Evolutionary conservation across 2,329 filamentous ascomycete genomes (phyloP).

Genomic region (Sarocladium kiliense): DNA sequence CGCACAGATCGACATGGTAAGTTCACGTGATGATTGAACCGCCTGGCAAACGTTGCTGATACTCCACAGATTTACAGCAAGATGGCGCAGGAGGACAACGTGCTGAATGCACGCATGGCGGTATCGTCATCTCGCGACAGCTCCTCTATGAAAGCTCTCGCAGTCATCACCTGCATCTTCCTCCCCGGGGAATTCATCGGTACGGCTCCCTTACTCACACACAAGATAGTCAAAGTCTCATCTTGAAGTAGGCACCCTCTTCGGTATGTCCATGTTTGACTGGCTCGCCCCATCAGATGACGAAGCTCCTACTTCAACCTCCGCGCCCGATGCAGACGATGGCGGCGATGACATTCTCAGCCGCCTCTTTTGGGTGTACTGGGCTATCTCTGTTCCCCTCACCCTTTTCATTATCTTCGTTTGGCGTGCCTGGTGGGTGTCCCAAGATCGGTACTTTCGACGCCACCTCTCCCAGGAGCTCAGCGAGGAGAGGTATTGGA

Average conservation of each 20-base stretch:
- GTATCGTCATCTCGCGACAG: slow-evolving; percentile 35
- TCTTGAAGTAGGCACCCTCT: slow-evolving; percentile 28
- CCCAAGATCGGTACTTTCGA: slow-evolving; percentile 40
- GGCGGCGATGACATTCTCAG: slow-evolving; percentile 27
- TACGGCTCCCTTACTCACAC: no score
- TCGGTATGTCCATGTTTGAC: slow-evolving; percentile 43
- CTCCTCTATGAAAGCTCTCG: slow-evolving; percentile 42
- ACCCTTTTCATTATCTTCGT: slow-evolving; percentile 34
- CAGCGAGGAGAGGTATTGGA: slow-evolving; percentile 44
- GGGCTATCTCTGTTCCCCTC: slow-evolving; percentile 37
- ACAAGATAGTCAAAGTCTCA: no score
- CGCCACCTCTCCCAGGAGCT: slow-evolving; percentile 39
- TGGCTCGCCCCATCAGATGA: slow-evolving; percentile 32
- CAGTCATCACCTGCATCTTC: slow-evolving; percentile 43
- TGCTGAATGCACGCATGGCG: slow-evolving; percentile 36
- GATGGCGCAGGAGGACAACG: slow-evolving; percentile 44
- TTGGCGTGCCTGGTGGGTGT: slow-evolving; percentile 44
- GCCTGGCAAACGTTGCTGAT: slow-evolving; percentile 8
- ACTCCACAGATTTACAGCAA: slow-evolving; percentile 37
- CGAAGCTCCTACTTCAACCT: slow-evolving; percentile 8
- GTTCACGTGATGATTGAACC: slow-evolving; percentile 11
- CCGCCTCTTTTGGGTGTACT: slow-evolving; percentile 40
- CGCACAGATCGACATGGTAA: slow-evolving; percentile 40
- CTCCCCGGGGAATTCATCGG: slow-evolving; percentile 40
- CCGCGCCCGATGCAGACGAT: background rate